Evolutionary conservation across 169 alveolate species (phyloP), one percentile per base, ranked within the genome.

Genomic region (Amoebophrya sp.): DNA sequence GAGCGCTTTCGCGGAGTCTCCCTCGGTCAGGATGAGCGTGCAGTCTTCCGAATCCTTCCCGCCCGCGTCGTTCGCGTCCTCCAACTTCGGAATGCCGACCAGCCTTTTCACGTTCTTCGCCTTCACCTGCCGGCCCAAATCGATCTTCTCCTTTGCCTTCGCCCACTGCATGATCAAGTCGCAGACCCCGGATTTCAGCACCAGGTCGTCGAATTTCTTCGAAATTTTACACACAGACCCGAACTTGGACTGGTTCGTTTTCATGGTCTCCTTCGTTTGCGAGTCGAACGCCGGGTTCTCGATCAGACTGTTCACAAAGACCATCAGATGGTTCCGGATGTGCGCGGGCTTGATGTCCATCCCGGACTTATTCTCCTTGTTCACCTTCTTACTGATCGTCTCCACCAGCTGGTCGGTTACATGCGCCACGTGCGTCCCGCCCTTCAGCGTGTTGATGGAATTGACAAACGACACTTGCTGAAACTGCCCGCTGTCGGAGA

Each of bases 221-320:
- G 97, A 92, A 35, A 98, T 94, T 40, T 94, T 95, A 95, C 97
- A 97, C 55, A 94, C 94, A 89, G 98, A 94, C 35, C 99, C 99
- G 93, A 97, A 98, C 90, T 95, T 95, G 47, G 96, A 93, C 0
- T 95, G 94, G 92, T 97, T 97, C 89, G 94, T 92, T 77, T 94
- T 94, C 92, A 94, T 92, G 39, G 96, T 94, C 91, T 94, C 96
- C 83, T 97, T 98, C 2, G 99, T 99, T 94, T 99, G 99, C 25
- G 99, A 98, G 95, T 99, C 99, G 96, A 99, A 99, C 12, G 99
- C 96, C 0, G 99, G 99, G 96, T 99, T 99, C 92, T 96, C 99
- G 77, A 99, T 98, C 91, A 95, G 97, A 53, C 99, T 96, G 94
- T 98, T 98, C 77, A 99, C 98, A 94, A 99, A 99, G 47, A 98